Base-by-base conservation (phyloP, 2,329 filamentous ascomycete genomes). In the Pyrenophora teres region DNA sequence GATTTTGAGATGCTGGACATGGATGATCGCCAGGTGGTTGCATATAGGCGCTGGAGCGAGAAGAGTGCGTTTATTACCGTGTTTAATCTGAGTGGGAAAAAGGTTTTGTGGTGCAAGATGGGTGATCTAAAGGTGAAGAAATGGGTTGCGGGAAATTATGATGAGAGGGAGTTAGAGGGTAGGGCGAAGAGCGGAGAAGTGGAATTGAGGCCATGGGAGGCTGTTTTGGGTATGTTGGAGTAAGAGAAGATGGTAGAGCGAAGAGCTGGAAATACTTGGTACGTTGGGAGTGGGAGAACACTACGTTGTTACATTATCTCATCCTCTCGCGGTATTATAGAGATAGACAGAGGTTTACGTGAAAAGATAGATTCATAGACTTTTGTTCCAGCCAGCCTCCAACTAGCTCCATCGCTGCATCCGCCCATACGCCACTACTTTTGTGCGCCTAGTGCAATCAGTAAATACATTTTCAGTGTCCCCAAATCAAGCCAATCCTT, bases 1-100 rank as follows among this genome's bases (percentile, higher is more conserved):
- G 74, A 78, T 9, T 88, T 83, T 64, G 69, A 81, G 50, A 65
- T 81, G 40, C 69, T 88, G 1, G 81, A 83, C 1, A 70, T 76
- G 0, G 76, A 83, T 3, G 44, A 72, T 47, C 50, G 60, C 15
- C 63, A 63, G 33, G 51, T 70, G 4, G 63, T 74, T 16, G 70
- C 71, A 12, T 75, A 63, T 43, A 60, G 46, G 39, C 50, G 72
- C 31, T 72, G 68, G 65, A 66, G 64, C 19, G 54, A 58, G 40
- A 50, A 62, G 4, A 56, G 62, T 25, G 59, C 54, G 6, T 73
- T 69, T 19, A 47, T 73, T 12, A 64, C 65, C 1, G 61, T 75
- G 12, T 45, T 73, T 35, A 75, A 74, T 37, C 63, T 74, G 23
- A 69, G 65, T 16, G 67, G 67, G 12, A 57, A 68, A 7, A 55